Evolutionary conservation across 2,329 filamentous ascomycete species (phyloP).

Genomic region (Ophiocordyceps camponoti-saundersi): DNA sequence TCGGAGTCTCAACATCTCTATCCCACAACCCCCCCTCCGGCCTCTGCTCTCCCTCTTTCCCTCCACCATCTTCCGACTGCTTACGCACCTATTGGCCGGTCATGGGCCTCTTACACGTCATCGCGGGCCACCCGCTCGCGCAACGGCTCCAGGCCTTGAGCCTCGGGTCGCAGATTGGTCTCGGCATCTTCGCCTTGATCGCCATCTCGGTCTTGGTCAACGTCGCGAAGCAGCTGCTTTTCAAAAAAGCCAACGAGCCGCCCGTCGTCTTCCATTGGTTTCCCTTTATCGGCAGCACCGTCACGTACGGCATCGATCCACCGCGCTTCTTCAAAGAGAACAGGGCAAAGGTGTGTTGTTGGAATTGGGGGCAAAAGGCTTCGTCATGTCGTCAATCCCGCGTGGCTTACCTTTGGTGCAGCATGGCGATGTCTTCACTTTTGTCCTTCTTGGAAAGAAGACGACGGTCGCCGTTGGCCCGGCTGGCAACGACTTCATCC

Average conservation of each 20-base stretch:
- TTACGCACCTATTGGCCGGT: not conserved
- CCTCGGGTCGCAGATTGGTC: conserved; percentile 27
- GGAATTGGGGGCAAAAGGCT: not conserved
- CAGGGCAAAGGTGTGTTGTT: conserved; percentile 48
- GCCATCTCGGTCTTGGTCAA: conserved; percentile 53
- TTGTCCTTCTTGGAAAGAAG: conserved; percentile 74
- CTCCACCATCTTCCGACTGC: too few species aligned
- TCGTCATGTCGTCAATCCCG: too few species aligned
- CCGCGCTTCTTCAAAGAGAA: conserved; percentile 68
- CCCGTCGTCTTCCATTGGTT: conserved; percentile 70
- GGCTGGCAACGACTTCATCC: conserved; percentile 75
- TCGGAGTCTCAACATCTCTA: too few species aligned
- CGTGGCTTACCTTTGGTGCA: conserved; percentile 13
- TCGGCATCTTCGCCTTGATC: conserved; percentile 26
- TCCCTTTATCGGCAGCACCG: conserved; percentile 73
- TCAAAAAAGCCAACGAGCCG: conserved; percentile 68
- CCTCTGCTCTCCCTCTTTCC: too few species aligned
- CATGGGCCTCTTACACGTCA: conserved; percentile 40
- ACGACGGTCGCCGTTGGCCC: conserved; percentile 74
- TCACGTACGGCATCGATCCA: conserved; percentile 90
- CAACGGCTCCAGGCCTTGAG: conserved; percentile 32
- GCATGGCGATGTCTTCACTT: conserved; percentile 85
- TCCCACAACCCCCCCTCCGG: too few species aligned
- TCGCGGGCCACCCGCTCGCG: conserved; percentile 29
- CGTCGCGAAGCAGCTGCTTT: conserved; percentile 60